phyloP scores from a whole-genome alignment of 176 grass and related monocot species.

The Oryza longistaminata region DNA sequence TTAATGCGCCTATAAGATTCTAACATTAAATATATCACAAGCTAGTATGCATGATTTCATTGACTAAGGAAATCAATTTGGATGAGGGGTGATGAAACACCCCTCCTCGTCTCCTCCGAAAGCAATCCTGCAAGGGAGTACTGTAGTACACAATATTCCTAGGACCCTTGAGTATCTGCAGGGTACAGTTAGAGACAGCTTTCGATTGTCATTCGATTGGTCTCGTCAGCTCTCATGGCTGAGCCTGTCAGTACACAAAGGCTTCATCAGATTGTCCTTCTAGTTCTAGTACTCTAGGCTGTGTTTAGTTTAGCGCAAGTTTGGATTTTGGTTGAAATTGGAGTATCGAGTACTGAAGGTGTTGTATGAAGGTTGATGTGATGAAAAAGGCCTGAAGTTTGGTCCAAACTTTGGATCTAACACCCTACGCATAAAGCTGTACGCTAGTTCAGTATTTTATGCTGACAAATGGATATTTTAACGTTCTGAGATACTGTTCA shows the following conservation, averaged over 20 bases:
- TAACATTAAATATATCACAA: not conserved
- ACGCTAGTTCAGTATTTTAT: no score
- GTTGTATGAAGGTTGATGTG: no score
- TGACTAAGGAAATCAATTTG: not conserved
- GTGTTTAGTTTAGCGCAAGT: no score
- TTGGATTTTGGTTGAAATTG: no score
- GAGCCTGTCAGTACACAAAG: conserved; percentile 25
- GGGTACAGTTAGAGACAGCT: conserved; percentile 29
- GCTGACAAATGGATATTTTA: no score
- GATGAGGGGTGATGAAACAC: not conserved
- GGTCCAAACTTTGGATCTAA: no score
- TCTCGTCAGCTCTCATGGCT: conserved; percentile 5
- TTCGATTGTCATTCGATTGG: conserved; percentile 33
- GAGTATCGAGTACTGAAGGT: no score
- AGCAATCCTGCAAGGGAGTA: not conserved
- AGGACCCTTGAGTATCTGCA: conserved; percentile 26
- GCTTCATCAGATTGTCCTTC: conserved; percentile 43
- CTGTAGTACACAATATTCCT: conserved; percentile 37
- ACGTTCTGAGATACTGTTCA: no score
- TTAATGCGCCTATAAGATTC: not conserved
- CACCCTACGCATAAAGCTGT: no score
- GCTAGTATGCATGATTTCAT: not conserved
- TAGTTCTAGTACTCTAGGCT: no score
- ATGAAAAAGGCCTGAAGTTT: no score
- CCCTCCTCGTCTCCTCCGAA: not conserved